phyloP scores from a whole-genome alignment of 192 early-diverging fungal genomes.

The Backusella parvicylindrica region DNA sequence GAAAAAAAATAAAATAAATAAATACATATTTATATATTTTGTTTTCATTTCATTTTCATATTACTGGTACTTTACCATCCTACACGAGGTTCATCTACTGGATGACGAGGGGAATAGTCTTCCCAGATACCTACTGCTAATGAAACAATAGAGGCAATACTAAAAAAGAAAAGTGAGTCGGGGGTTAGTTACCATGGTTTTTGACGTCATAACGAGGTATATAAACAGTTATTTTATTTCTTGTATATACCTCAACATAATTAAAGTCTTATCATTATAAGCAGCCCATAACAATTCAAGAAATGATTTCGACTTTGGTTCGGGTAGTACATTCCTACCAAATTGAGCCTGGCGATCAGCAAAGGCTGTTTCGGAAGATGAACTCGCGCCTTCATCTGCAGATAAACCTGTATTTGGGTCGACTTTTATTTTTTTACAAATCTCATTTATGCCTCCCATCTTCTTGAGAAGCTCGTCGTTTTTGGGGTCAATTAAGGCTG shows the following conservation, averaged over 20 bases:
- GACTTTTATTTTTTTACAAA: slow-evolving; percentile 58
- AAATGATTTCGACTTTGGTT: slow-evolving; percentile 50
- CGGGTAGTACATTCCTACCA: slow-evolving; percentile 54
- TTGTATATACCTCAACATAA: slow-evolving; percentile 21
- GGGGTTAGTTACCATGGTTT: too few species aligned
- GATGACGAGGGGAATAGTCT: slow-evolving; percentile 61
- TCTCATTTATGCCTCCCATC: slow-evolving; percentile 53
- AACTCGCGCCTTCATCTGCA: slow-evolving; percentile 36
- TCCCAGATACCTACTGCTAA: slow-evolving; percentile 87
- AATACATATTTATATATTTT: neutral
- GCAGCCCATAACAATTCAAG: slow-evolving; percentile 52
- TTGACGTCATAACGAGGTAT: neutral
- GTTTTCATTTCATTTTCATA: neutral
- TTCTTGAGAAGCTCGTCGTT: slow-evolving; percentile 50
- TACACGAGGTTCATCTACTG: slow-evolving; percentile 67
- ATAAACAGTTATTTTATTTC: neutral
- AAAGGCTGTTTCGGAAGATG: slow-evolving; percentile 30
- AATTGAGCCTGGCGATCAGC: slow-evolving; percentile 36
- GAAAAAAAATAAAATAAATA: neutral
- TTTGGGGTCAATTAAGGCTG: slow-evolving; percentile 64
- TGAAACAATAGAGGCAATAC: slow-evolving; percentile 80
- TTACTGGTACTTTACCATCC: slow-evolving; percentile 58
- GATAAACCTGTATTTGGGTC: slow-evolving; percentile 57
- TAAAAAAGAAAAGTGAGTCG: neutral
- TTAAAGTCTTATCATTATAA: slow-evolving; percentile 68